A percentile compares a stretch with the other conserved stretches of the same genome.
Evolutionary conservation across 345 rosid genomes (phyloP).

Genomic region (Moricandia arvensis): DNA sequence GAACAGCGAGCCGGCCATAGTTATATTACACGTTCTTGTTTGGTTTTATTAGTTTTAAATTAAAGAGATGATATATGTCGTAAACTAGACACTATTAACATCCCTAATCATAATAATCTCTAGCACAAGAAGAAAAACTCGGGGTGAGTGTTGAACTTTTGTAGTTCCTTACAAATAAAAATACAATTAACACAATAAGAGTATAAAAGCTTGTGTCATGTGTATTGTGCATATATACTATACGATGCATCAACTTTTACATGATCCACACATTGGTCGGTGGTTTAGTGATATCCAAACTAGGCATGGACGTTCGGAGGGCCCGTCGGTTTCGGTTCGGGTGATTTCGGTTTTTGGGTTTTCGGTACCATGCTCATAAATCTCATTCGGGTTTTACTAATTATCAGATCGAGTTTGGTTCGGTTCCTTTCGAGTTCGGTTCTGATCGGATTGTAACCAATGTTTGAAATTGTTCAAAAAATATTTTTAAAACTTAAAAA

Average conservation of each 20-base stretch:
- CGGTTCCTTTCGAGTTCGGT: too few species aligned
- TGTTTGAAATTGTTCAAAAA: too few species aligned
- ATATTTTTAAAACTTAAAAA: too few species aligned
- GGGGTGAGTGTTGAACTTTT: background rate
- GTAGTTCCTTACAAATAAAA: background rate
- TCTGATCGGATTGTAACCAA: too few species aligned
- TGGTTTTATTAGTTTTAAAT: background rate
- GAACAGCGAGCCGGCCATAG: background rate
- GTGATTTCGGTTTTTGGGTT: too few species aligned
- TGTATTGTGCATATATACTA: background rate
- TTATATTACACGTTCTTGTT: slow-evolving; percentile 1
- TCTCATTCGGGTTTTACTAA: too few species aligned
- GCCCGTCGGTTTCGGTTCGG: too few species aligned
- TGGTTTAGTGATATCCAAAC: too few species aligned
- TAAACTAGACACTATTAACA: background rate
- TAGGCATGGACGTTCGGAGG: too few species aligned
- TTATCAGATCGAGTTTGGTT: too few species aligned
- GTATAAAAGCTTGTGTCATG: background rate
- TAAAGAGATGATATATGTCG: background rate
- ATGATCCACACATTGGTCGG: too few species aligned
- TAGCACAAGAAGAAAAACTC: background rate
- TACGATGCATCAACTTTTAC: background rate
- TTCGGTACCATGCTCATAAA: too few species aligned
- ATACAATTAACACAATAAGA: background rate
- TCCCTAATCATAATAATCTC: background rate